A percentile compares a stretch with the other conserved stretches of the same genome.
Evolutionary conservation across 768 basidiomycete genomes (phyloP).

Genomic region (Pulveroboletus sp.): DNA sequence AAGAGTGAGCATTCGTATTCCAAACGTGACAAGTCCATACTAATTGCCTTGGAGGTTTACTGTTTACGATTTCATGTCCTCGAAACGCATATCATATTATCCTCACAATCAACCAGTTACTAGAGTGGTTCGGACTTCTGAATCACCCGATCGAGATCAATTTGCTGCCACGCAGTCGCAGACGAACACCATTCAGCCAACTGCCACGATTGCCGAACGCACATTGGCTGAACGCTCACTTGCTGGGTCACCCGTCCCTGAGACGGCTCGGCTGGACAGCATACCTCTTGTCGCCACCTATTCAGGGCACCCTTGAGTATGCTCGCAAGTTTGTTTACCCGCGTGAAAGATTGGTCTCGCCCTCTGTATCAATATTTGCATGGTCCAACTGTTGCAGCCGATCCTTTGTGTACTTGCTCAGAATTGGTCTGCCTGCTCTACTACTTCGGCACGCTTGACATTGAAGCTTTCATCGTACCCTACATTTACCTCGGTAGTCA

Average conservation of each 20-base stretch:
- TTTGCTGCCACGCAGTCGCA: conserved; percentile 30
- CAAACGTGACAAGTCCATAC: background rate
- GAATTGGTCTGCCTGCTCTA: background rate
- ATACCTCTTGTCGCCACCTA: conserved; percentile 35
- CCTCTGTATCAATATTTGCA: background rate
- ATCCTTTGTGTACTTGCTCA: conserved; percentile 11
- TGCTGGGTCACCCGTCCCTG: conserved; percentile 37
- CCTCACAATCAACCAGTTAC: conserved; percentile 70
- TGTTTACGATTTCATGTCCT: conserved; percentile 76
- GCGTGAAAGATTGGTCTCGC: background rate
- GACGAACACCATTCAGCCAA: conserved; percentile 39
- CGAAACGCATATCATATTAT: conserved; percentile 79
- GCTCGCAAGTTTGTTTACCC: background rate
- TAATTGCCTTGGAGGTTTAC: conserved; percentile 60
- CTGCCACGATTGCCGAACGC: conserved; percentile 38
- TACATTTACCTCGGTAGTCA: conserved; percentile 12
- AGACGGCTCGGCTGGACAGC: conserved; percentile 34
- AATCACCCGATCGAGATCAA: conserved; percentile 27
- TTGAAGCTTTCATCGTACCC: conserved; percentile 4
- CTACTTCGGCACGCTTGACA: background rate
- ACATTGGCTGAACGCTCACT: conserved; percentile 40
- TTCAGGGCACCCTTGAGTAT: conserved; percentile 13
- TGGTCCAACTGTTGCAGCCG: conserved; percentile 1
- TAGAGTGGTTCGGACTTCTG: conserved; percentile 26
- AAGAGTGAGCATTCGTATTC: conserved; percentile 56